Base-by-base conservation (phyloP, 805 yeast genomes). In the Teunomyces barrocoloradensis region DNA sequence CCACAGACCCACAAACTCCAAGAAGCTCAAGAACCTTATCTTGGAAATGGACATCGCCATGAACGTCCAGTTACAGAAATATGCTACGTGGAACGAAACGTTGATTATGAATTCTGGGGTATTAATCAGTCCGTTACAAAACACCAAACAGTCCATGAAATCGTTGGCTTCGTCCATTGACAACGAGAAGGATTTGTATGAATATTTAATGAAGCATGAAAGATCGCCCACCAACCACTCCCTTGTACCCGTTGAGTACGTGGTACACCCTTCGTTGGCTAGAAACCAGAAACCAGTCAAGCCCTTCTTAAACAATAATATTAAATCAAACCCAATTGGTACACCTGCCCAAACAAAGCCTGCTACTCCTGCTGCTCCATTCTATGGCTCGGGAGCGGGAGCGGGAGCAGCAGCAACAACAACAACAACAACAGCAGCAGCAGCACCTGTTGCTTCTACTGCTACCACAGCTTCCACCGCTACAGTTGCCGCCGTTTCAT, bases 11-110 rank as follows among this genome's bases (percentile, higher is more conserved):
- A 82, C 79, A 48, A 79, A 80, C 34, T 82, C 89, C 5, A 78
- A 80, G 50, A 83, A 81, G 53, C 74, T 94, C 51, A 87, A 84
- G 60, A 85, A 87, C 60, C 72, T 89, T 52, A 83, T 90, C 47
- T 72, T 91, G 52, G 97, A 92, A 65, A 77, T 89, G 61, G 98
- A 94, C 65, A 82, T 89, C 42, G 98, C 97, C 7, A 72, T 92
- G 75, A 81, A 89, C 51, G 81, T 91, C 44, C 97, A 92, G 66
- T 72, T 94, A 47, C 92, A 88, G 57, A 89, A 90, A 61, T 92
- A 85, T 64, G 85, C 97, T 3, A 87, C 92, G 27, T 86, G 89
- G 77, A 80, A 84, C 44, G 98, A 92, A 67, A 87, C 89, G 17
- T 75, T 87, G 47, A 77, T 88, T 13, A 78, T 94, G 69, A 90